A percentile compares a stretch with the other conserved stretches of the same genome.
Conservation (phyloP, 2,329 filamentous ascomycete genomes). For the Ophiostoma fasciatum region DNA sequence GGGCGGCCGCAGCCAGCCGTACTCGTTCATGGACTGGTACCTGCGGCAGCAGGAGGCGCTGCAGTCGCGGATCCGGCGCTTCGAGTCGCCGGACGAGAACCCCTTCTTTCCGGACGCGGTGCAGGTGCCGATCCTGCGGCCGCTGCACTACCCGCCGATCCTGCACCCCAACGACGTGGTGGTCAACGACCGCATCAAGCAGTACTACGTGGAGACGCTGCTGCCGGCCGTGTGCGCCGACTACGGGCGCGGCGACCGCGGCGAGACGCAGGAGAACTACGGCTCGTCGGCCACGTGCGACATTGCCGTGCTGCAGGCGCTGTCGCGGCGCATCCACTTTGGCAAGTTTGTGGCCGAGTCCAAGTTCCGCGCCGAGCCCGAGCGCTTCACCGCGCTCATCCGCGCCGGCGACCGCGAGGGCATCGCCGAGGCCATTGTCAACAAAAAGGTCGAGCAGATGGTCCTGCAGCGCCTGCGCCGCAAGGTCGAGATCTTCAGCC, state of each 20-base stretch:
- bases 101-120: conserved; percentile 84
- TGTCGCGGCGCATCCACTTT: conserved; percentile 87
- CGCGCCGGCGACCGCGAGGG: conserved; percentile 62
- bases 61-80: conserved; percentile 86
- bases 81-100: conserved; percentile 92
- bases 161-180: conserved; percentile 81
- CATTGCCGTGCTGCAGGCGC: conserved; percentile 75
- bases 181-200: conserved; percentile 76
- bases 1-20: conserved; percentile 26
- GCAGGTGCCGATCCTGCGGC: conserved; percentile 68
- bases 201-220: conserved; percentile 69
- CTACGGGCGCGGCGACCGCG: conserved; percentile 62
- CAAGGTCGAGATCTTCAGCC: conserved; percentile 90
- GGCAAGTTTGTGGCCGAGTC: conserved; percentile 96
- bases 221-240: conserved; percentile 72
- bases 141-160: conserved; percentile 75
- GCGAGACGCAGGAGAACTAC: conserved; percentile 86
- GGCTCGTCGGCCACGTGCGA: conserved; percentile 84
- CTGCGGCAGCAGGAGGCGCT: conserved; percentile 78
- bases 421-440: conserved; percentile 83
- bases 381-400: conserved; percentile 71
- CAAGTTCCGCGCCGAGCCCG: conserved; percentile 76
- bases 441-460: conserved; percentile 76
- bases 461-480: conserved; percentile 73
- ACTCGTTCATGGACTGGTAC: conserved; percentile 91